Base-by-base conservation (phyloP, 768 basidiomycete species). In the Pisolithus microcarpus region DNA sequence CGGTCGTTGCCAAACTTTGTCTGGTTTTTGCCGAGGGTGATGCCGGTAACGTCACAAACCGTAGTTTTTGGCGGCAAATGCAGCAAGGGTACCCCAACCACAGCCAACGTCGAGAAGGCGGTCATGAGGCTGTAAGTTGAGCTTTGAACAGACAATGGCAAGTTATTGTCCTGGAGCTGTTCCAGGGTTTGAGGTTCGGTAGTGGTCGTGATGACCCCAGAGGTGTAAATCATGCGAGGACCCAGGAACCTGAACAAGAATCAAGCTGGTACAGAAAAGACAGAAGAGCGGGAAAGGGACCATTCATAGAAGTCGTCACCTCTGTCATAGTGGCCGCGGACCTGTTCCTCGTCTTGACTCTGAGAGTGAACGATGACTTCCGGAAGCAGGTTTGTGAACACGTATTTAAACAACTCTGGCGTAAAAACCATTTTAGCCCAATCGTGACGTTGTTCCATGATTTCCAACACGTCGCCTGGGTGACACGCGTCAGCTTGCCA, bases 151-250 rank as follows among this genome's bases (percentile, higher is more conserved):
- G 18, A 99, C 95, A 52, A 96, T 71, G 15, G 86, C 84, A 49
- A 99, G 84, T 99, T 98, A 79, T 98, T 99, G 69, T 98, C 95
- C 74, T 99, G 96, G 9, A 99, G 81, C 58, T 92, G 77, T 66
- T 98, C 95, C 43, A 99, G 78, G 11, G 91, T 83, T 67, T 97
- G 87, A 55, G 84, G 75, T 38, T 74, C 71, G 56, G 79, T 78
- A 52, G 86, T 70, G 64, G 87, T 82, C 23, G 72, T 72, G 50
- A 97, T 78, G 48, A 99, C 76, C 56, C 96, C 96, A 24, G 90
- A 94, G 10, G 96, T 99, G 69, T 98, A 99, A 64, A 99, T 82
- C 95, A 96, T 96, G 54, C 91, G 87, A 5, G 89, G 87, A 9
- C 92, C 92, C 39, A 96, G 78, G 80, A 95, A 95, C 88, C 86